Evolutionary conservation across 2,329 filamentous ascomycete genomes (phyloP).

Genomic region (Aspergillus uvarum): DNA sequence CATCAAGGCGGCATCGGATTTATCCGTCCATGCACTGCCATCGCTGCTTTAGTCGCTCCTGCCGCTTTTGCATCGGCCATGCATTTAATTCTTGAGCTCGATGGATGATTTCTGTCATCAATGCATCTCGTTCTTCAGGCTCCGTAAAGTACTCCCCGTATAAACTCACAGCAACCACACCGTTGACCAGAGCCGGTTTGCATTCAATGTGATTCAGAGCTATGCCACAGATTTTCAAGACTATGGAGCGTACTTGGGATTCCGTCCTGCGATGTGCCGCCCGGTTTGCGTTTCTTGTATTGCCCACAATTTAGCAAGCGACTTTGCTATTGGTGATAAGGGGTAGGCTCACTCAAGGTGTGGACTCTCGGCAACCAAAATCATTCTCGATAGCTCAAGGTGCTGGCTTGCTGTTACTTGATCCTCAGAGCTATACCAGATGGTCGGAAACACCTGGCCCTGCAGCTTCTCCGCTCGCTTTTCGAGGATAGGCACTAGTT

Average conservation of each 20-base stretch:
- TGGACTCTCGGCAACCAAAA: conserved; percentile 22
- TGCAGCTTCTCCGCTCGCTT: conserved; percentile 16
- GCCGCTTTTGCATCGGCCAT: conserved; percentile 50
- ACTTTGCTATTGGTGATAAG: background rate
- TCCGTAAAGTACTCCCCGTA: conserved; percentile 25
- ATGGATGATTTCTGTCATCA: conserved; percentile 19
- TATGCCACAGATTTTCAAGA: conserved; percentile 23
- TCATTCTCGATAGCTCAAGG: conserved; percentile 22
- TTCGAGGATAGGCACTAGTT: conserved; percentile 16
- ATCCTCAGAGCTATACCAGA: conserved; percentile 23
- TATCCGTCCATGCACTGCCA: conserved; percentile 52
- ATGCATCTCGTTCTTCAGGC: conserved; percentile 15
- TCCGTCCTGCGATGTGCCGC: conserved; percentile 20
- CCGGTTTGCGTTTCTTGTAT: conserved; percentile 11
- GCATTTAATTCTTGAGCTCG: conserved; percentile 19
- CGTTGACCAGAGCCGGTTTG: conserved; percentile 23
- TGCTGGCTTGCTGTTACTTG: conserved; percentile 26
- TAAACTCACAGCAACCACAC: conserved; percentile 20
- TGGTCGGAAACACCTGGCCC: conserved; percentile 23
- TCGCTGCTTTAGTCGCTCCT: conserved; percentile 11
- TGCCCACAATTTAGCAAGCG: background rate
- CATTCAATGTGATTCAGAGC: conserved; percentile 14
- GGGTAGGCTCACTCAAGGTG: conserved; percentile 13
- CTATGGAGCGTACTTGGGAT: conserved; percentile 20
- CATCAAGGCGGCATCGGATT: no score